Evolutionary conservation across 1,284 basidiomycete genomes (phyloP).

Genomic region (Austroboletus niveus): DNA sequence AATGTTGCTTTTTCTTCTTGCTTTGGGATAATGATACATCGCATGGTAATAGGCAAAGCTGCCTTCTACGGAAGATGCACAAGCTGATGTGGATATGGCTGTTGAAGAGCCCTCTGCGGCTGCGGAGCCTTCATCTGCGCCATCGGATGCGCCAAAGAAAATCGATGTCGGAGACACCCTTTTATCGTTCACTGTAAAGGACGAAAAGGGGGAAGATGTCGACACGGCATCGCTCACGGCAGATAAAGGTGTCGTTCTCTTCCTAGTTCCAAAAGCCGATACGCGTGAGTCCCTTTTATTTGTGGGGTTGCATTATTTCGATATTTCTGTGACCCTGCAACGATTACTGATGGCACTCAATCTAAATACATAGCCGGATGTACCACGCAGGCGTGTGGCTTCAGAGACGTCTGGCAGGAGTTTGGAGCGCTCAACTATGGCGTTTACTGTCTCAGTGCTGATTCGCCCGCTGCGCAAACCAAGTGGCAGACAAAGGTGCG

Average conservation of each 20-base stretch:
- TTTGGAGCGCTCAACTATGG: slow-evolving; percentile 69
- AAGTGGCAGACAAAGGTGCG: slow-evolving; percentile 82
- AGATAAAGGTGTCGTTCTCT: slow-evolving; percentile 79
- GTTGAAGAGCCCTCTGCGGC: slow-evolving; percentile 3
- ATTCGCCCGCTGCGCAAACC: slow-evolving; percentile 72
- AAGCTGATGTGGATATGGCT: background rate
- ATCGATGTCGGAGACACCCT: slow-evolving; percentile 78
- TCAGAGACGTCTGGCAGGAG: slow-evolving; percentile 77
- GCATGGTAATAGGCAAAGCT: slow-evolving; percentile 18
- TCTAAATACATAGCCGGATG: slow-evolving; percentile 64
- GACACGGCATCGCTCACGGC: slow-evolving; percentile 57
- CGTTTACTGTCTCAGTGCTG: slow-evolving; percentile 86
- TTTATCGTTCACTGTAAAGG: slow-evolving; percentile 74
- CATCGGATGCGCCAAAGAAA: slow-evolving; percentile 25
- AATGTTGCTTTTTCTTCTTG: too few relatives aligned
- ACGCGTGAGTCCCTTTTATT: slow-evolving; percentile 56
- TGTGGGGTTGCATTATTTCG: too few relatives aligned
- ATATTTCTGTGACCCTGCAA: too few relatives aligned
- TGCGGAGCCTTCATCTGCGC: background rate
- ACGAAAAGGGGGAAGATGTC: slow-evolving; percentile 74
- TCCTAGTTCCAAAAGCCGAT: slow-evolving; percentile 84
- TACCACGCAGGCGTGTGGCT: slow-evolving; percentile 87
- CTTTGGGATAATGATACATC: background rate
- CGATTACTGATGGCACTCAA: background rate
- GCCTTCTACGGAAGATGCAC: slow-evolving; percentile 14